Evolutionary conservation across 805 yeast genomes (phyloP), one percentile per base, ranked within the genome.

Genomic region (Pichia pseudocactophila): DNA sequence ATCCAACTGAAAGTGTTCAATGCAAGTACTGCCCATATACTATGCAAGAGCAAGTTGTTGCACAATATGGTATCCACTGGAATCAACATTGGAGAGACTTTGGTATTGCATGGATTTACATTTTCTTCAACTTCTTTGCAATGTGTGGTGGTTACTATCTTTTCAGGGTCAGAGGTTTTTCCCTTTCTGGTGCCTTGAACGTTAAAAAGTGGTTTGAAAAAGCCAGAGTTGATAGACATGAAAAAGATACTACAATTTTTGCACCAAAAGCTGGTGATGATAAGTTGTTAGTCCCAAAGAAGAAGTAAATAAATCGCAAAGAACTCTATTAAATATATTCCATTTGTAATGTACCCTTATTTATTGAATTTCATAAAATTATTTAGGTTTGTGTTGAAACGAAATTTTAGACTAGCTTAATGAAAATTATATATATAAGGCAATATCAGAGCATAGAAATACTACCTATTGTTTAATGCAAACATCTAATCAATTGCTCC

Each of bases 11-110:
- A 25, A 65, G 72, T 3, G 34, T 52, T 3, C 53, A 61, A 39
- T 76, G 82, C 63, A 68, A 66, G 15, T 76, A 68, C 61, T 77
- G 82, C 56, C 50, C 62, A 30, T 69, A 57, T 51, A 50, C 53
- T 2, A 59, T 55, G 40, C 75, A 73, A 42, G 73, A 69, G 46
- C 63, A 68, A 26, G 75, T 65, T 48, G 63, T 81, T 50, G 43
- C 49, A 0, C 59, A 64, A 18, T 62, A 73, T 38, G 65, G 67
- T 45, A 64, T 74, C 39, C 55, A 61, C n/a, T 78, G 65, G 59
- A 43, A 58, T 36, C 54, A 73, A 45, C 62, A 77, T 33, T 81
- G 86, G 86, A 72, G 86, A 62, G 76, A 80, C 49, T 62, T 80
- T 47, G 86, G 87, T 19, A 66, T 80, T 51, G 68, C 69, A 53